Percentiles rank a stretch among this genome's conserved stretches.
phyloP scores from a whole-genome alignment of 73 alveolate genomes.

The Effrenium voratum region DNA sequence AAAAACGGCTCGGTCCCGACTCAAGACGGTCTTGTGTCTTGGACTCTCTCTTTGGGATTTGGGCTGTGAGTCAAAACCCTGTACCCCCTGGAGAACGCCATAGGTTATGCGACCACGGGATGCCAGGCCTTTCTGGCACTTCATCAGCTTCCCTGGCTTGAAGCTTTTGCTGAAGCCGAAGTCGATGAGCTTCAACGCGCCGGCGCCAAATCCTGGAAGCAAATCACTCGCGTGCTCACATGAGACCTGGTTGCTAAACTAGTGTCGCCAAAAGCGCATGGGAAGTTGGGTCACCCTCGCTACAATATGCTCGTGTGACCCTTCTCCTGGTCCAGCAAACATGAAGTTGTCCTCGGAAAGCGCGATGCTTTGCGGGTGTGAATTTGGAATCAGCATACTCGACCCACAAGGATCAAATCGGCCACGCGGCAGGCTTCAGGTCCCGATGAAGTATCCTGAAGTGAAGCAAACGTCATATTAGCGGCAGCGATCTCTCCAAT shows the following conservation, averaged over 20 bases:
- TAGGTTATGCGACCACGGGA: neutral
- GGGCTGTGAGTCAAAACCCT: neutral
- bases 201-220: constrained; percentile 27
- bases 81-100: neutral
- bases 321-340: constrained; percentile 84
- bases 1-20: too few species aligned
- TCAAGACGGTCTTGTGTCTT: too few species aligned
- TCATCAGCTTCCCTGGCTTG: constrained; percentile 61
- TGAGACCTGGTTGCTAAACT: too few species aligned
- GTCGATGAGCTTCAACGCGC: constrained; percentile 71
- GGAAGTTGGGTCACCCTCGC: too few species aligned
- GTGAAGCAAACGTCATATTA: neutral
- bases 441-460: constrained; percentile 71
- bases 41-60: too few species aligned
- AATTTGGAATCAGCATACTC: neutral
- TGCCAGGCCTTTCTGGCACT: constrained; percentile 62
- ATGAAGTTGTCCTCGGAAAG: constrained; percentile 66
- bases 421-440: constrained; percentile 45
- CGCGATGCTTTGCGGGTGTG: neutral
- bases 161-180: constrained; percentile 76
- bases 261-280: too few species aligned
- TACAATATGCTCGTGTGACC: too few species aligned
- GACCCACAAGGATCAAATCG: neutral
- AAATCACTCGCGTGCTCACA: neutral
- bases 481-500: too few species aligned